Conservation (phyloP, 2,329 filamentous ascomycete genomes). For the Cordyceps tenuipes region DNA sequence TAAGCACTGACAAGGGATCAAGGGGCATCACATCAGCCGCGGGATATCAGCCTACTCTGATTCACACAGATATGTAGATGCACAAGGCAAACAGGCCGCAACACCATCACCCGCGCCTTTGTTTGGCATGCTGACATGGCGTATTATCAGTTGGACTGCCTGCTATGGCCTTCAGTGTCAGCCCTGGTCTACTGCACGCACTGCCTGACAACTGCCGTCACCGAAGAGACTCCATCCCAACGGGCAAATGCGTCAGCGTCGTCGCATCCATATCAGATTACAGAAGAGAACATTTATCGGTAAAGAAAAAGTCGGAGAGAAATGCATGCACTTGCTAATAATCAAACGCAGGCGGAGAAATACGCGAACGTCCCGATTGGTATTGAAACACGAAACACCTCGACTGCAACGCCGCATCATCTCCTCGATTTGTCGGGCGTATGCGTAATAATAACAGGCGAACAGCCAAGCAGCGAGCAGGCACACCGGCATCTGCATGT, state of each 20-base stretch:
- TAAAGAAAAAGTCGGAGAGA: too few relatives aligned
- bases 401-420: conserved; percentile 2
- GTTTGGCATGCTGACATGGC: not conserved
- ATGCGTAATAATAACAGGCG: too few relatives aligned
- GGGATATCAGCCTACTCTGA: too few relatives aligned
- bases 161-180: too few relatives aligned
- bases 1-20: not conserved
- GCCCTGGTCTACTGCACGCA: not conserved
- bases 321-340: too few relatives aligned
- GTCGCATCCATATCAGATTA: not conserved
- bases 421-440: not conserved
- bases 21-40: too few relatives aligned
- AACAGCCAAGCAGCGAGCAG: not conserved
- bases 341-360: not conserved
- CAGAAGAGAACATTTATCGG: not conserved
- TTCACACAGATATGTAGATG: not conserved
- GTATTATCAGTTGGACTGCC: too few relatives aligned
- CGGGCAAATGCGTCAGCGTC: not conserved
- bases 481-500: not conserved
- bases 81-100: not conserved
- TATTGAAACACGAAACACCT: not conserved
- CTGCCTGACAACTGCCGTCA: not conserved
- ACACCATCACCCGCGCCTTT: too few relatives aligned
- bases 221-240: not conserved
- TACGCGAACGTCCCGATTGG: not conserved